Percentiles rank a stretch among this genome's conserved stretches.
These are phyloP conservation scores for Darksidea phi DNA, from an alignment of 495 filamentous ascomycete species.

Conservation along the genomic window DNA sequence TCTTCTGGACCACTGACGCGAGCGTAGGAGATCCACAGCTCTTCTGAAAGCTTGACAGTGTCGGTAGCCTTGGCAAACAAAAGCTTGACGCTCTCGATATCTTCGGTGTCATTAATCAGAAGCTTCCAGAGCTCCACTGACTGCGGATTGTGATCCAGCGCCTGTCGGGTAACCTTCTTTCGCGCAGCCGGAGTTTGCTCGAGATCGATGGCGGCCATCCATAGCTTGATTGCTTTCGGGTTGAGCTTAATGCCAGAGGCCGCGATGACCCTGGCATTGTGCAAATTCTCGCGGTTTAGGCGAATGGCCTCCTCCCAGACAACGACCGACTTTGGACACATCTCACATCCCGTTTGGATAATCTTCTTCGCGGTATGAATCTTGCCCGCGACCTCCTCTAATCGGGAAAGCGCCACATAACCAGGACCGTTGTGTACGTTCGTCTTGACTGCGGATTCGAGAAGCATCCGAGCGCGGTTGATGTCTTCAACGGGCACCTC, in stretches of 20 bases:
- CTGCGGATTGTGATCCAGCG: conserved; percentile 83
- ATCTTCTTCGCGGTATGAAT: conserved; percentile 79
- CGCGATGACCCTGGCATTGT: conserved; percentile 95
- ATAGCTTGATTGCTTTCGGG: conserved; percentile 80
- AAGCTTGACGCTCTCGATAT: conserved; percentile 78
- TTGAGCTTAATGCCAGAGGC: conserved; percentile 89
- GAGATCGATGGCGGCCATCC: conserved; percentile 92
- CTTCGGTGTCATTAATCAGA: conserved; percentile 92
- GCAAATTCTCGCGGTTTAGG: conserved; percentile 68
- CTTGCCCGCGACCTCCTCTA: conserved; percentile 91
- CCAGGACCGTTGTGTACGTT: conserved; percentile 95
- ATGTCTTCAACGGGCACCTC: conserved; percentile 89
- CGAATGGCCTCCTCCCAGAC: conserved; percentile 94
- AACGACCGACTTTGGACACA: conserved; percentile 92
- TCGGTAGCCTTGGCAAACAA: conserved; percentile 91
- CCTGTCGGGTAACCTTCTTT: conserved; percentile 86
- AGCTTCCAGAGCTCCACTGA: conserved; percentile 96
- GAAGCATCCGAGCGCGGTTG: conserved; percentile 86
- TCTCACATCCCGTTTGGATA: conserved; percentile 80
- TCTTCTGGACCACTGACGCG: conserved; percentile 85
- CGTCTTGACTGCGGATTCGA: conserved; percentile 92
- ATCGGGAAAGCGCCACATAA: conserved; percentile 89
- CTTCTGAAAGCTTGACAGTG: conserved; percentile 86
- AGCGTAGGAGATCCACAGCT: conserved; percentile 91
- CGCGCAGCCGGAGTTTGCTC: conserved; percentile 76